Base-by-base conservation (phyloP, 148 eudicot species). In the Chenopodium quinoa region DNA sequence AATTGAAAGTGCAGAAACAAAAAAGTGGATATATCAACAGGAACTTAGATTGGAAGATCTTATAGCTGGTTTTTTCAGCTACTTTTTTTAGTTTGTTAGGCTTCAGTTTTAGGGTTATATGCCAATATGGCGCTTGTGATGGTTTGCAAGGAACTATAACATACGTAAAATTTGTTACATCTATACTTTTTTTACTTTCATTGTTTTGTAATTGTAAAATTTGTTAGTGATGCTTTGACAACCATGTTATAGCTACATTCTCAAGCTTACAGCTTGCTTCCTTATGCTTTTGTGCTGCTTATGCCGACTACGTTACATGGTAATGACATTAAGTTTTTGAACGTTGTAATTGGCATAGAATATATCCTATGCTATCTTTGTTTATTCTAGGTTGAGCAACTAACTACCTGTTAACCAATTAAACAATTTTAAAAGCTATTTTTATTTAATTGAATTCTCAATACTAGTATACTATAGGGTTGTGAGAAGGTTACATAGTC, bases 101-200 rank as follows among this genome's bases (percentile, higher is more conserved):
- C 46, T 62, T 23, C 37, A 68, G 22, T 16, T 76, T 50, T 14
- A 60, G 56, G 27, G 69, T 65, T 81, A 74, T 82, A 81, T 76
- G 69, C 54, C 79, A 34, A 22, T 65, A 48, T 71, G 71, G 70
- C 79, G 62, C 73, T 75, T 50, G 46, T 75, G 68, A 70, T 63
- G 69, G 73, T 73, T 73, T 67, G 81, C 68, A 71, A 79, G 52
- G 46, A 80, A 77, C 80, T 80, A 50, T 47, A 69, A 60, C 72
- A 75, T 11, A 60, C 19, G 16, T 0, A 50, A 3, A 12, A 22
- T 62, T 23, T 23, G 23, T 23, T 23, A 23, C 23, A 23, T 23
- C 23, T 23, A 23, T 23, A 23, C 23, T 23, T 23, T 23, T 23
- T 23, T 23, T 23, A 62, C 9, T 62, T 20, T 60, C 1, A 50